These are phyloP conservation scores for Bruguiera sexangula DNA, from an alignment of 345 rosid species.

Conservation along the genomic window DNA sequence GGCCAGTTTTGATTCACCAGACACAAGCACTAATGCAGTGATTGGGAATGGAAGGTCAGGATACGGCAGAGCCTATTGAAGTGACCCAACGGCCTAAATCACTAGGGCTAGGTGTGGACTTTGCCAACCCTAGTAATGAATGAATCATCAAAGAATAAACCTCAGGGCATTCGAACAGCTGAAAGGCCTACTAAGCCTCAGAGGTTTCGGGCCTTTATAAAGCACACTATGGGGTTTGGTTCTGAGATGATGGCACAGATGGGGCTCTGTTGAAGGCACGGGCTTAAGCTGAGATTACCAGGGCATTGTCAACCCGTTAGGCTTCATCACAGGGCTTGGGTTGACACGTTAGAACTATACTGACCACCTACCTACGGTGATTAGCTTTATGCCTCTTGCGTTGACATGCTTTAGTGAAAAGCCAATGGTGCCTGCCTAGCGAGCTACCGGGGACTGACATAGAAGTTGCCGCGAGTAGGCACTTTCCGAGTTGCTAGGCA, in stretches of 20 bases:
- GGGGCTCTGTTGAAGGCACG: conserved; percentile 85
- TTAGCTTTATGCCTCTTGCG: background rate
- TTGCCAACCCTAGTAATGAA: conserved; percentile 19
- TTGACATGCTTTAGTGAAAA: background rate
- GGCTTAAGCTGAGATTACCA: conserved; percentile 74
- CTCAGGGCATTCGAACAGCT: conserved; percentile 20
- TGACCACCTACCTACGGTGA: too few species aligned
- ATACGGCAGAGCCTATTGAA: conserved; percentile 66
- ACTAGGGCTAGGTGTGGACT: conserved; percentile 63
- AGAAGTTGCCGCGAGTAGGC: background rate
- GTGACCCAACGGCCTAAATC: conserved; percentile 73
- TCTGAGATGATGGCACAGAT: conserved; percentile 82
- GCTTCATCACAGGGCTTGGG: conserved; percentile 66
- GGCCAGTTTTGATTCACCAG: too few species aligned
- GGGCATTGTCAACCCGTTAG: conserved; percentile 68
- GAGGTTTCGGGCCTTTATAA: conserved; percentile 58
- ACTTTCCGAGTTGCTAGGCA: background rate
- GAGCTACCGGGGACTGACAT: background rate
- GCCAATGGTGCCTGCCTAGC: background rate
- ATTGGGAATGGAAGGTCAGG: conserved; percentile 77
- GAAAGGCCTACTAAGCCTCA: background rate
- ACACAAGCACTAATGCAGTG: conserved; percentile 23
- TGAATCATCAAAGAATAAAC: conserved; percentile 26
- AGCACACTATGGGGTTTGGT: conserved; percentile 82
- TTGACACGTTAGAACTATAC: background rate